phyloP scores from a whole-genome alignment of 23 red algal genomes.

The Pyropia yezoensis region DNA sequence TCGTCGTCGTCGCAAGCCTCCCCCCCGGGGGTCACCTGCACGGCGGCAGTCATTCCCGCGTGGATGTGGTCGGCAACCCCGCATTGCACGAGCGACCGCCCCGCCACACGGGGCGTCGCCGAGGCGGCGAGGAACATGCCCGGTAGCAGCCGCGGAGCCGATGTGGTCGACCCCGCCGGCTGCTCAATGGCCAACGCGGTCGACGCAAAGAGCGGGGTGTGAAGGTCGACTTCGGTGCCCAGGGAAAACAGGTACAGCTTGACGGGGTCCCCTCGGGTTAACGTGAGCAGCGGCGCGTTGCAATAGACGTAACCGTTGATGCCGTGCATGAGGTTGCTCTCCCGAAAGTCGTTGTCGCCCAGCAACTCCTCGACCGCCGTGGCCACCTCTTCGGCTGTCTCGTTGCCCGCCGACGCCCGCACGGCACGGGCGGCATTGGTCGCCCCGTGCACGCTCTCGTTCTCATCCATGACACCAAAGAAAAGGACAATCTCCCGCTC shows the following conservation, averaged over 20 bases:
- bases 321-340: conserved; percentile 32
- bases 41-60: conserved; percentile 18
- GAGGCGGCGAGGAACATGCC: conserved; percentile 21
- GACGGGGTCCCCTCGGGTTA: conserved; percentile 4
- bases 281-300: conserved; percentile 27
- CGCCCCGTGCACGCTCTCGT: conserved; percentile 6
- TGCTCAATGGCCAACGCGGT: conserved; percentile 14
- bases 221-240: conserved; percentile 34
- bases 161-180: not conserved
- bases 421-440: conserved; percentile 1
- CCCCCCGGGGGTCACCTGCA: no score
- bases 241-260: conserved; percentile 25
- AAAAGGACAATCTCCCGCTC: conserved; percentile 16
- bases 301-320: conserved; percentile 36
- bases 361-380: conserved; percentile 2
- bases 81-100: conserved; percentile 18
- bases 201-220: conserved; percentile 23
- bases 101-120: conserved; percentile 11
- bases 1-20: no score
- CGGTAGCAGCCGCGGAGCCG: not conserved
- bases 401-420: not conserved
- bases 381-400: conserved; percentile 1
- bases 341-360: conserved; percentile 29
- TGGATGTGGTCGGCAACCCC: conserved; percentile 27
- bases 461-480: conserved; percentile 27